Conservation (phyloP, 1,139 yeast species). For the Magnusiomyces paraingens region DNA sequence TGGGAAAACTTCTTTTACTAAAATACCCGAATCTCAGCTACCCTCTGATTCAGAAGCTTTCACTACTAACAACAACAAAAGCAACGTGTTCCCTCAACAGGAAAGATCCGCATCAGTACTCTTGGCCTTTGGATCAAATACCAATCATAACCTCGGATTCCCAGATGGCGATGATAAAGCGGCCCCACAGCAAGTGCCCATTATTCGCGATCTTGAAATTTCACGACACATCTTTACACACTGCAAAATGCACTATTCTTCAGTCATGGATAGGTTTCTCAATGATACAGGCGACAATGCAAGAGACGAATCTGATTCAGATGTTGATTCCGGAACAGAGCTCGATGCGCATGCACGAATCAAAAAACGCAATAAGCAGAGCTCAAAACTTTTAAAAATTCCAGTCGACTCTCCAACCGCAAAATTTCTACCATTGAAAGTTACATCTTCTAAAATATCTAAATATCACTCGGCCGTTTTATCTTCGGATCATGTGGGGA, state of each 20-base stretch:
- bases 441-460: conserved; percentile 45
- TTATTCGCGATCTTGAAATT: conserved; percentile 17
- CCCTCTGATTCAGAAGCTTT: conserved; percentile 14
- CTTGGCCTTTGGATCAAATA: conserved; percentile 60
- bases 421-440: conserved; percentile 31
- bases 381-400: neutral
- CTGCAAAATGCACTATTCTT: neutral
- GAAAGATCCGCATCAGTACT: conserved; percentile 34
- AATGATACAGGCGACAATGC: conserved; percentile 6
- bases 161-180: conserved; percentile 59
- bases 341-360: neutral
- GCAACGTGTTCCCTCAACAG: conserved; percentile 31
- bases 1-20: neutral
- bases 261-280: neutral
- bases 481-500: conserved; percentile 44
- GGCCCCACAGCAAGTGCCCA: conserved; percentile 32
- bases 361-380: neutral
- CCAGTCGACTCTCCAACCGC: conserved; percentile 2
- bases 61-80: no score
- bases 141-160: conserved; percentile 59
- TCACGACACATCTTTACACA: neutral
- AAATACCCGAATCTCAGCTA: conserved; percentile 41
- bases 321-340: neutral
- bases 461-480: conserved; percentile 61
- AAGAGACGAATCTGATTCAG: conserved; percentile 1